Conservation (phyloP, 2,329 filamentous ascomycete genomes). For the Monilinia laxa region DNA sequence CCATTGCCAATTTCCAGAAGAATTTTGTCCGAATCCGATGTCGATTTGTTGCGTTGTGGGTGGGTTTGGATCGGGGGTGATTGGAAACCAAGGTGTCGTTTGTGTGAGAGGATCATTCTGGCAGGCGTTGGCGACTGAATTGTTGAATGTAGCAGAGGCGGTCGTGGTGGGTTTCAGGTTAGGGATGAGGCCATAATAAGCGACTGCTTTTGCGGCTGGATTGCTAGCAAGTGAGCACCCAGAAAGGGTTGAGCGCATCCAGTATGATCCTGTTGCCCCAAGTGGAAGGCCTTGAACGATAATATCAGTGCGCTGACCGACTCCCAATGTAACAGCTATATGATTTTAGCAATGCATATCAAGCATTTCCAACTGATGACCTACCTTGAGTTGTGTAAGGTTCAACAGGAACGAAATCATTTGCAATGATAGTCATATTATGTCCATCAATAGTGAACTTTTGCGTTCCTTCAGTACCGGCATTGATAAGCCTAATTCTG, state of each 20-base stretch:
- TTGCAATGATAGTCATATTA: conserved; percentile 62
- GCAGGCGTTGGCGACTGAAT: conserved; percentile 25
- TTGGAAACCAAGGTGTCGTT: conserved; percentile 32
- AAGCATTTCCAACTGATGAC: conserved; percentile 30
- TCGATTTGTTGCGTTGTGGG: conserved; percentile 30
- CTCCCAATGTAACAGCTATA: conserved; percentile 37
- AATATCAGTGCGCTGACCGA: conserved; percentile 45
- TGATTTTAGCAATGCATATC: background rate
- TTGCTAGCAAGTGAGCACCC: conserved; percentile 49
- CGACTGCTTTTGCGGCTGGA: conserved; percentile 55
- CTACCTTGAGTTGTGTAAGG: conserved; percentile 62
- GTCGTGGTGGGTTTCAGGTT: conserved; percentile 26
- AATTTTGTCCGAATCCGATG: conserved; percentile 50
- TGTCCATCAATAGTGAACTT: conserved; percentile 50
- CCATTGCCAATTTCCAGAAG: conserved; percentile 50
- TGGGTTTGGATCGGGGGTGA: conserved; percentile 29
- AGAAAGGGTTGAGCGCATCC: conserved; percentile 53
- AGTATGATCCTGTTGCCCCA: conserved; percentile 46
- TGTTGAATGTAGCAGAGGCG: conserved; percentile 27
- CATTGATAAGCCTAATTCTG: conserved; percentile 50
- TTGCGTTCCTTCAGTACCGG: conserved; percentile 46
- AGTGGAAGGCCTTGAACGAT: conserved; percentile 46
- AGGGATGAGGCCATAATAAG: conserved; percentile 57
- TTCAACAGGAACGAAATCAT: conserved; percentile 57
- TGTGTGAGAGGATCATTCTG: conserved; percentile 29